Percentiles rank a stretch among this genome's conserved stretches.
Evolutionary conservation across 2,329 filamentous ascomycete genomes (phyloP).

Genomic region (Xylaria sp.): DNA sequence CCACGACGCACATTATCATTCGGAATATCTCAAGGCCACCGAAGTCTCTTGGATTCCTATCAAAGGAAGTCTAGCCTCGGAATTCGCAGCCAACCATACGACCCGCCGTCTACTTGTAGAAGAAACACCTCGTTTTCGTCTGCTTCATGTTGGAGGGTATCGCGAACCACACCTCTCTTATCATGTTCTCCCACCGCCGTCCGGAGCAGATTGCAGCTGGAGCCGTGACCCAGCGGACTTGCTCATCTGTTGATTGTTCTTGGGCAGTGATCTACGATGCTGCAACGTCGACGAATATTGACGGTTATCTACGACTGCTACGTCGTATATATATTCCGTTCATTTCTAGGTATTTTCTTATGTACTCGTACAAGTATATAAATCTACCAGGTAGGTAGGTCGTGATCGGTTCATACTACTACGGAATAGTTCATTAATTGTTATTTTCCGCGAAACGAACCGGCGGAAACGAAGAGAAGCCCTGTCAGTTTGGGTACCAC

Average conservation of each 20-base stretch:
- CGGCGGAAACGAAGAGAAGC: not conserved
- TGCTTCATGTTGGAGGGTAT: not conserved
- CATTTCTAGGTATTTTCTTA: not conserved
- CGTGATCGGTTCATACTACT: not conserved
- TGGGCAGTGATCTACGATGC: not conserved
- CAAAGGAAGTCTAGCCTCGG: not conserved
- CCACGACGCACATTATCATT: no score
- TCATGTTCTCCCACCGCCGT: not conserved
- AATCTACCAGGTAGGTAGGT: not conserved
- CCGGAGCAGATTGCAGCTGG: not conserved
- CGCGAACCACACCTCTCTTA: not conserved
- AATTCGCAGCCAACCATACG: slow-evolving; percentile 6
- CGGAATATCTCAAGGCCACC: not conserved
- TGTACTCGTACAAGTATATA: not conserved
- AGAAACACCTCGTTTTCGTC: not conserved
- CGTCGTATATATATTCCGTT: not conserved
- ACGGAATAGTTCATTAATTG: not conserved
- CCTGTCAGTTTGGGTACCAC: not conserved
- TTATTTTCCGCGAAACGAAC: not conserved
- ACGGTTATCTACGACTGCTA: not conserved
- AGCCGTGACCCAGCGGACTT: not conserved
- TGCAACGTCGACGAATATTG: not conserved
- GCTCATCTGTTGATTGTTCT: not conserved
- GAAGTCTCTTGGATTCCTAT: not conserved
- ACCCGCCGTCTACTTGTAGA: not conserved